A percentile compares a stretch with the other conserved stretches of the same genome.
Conservation (phyloP, 228 moss, liverwort and hornwort species). For the Sphagnum magellanicum region DNA sequence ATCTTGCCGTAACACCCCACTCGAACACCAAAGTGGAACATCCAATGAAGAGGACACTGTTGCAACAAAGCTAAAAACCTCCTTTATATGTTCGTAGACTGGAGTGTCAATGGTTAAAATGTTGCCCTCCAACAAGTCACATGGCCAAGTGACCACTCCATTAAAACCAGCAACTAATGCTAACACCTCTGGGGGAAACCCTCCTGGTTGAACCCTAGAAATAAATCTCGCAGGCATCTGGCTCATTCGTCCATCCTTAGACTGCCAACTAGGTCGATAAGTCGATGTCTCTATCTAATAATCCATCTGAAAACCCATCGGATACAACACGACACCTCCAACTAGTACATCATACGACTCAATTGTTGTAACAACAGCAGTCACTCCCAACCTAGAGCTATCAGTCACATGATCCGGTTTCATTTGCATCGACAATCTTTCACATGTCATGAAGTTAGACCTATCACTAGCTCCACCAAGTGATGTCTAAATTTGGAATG, state of each 20-base stretch:
- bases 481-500: neutral
- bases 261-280: constrained; percentile 2
- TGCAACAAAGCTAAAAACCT: too few species aligned
- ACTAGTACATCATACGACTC: neutral
- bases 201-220: too few species aligned
- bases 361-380: neutral
- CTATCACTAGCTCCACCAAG: neutral
- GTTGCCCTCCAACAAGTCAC: too few species aligned
- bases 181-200: too few species aligned
- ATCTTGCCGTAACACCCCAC: neutral
- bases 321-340: neutral
- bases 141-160: too few species aligned
- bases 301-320: neutral
- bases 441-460: neutral
- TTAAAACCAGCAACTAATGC: too few species aligned
- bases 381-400: neutral
- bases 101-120: too few species aligned
- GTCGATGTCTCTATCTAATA: neutral
- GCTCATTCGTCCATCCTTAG: neutral
- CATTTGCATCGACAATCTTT: neutral
- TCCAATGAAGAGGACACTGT: too few species aligned
- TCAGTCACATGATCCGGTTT: neutral
- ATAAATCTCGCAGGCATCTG: too few species aligned
- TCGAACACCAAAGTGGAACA: too few species aligned
- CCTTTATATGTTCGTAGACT: too few species aligned